Base-by-base conservation (phyloP, 2,329 filamentous ascomycete species). In the Tolypocladium tropicale region DNA sequence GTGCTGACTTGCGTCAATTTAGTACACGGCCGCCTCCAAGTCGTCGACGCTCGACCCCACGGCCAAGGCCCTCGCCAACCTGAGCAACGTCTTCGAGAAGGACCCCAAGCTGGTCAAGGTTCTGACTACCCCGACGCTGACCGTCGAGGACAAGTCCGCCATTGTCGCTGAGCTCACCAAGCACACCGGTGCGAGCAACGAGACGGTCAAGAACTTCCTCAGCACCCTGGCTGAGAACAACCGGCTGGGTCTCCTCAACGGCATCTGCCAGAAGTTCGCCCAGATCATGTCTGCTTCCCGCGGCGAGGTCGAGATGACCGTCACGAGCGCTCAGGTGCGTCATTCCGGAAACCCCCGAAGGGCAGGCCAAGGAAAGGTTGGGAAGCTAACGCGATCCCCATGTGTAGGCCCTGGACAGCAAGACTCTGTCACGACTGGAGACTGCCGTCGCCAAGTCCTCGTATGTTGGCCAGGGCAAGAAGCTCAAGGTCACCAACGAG, bases 1-100 rank as follows among this genome's bases (percentile, higher is more conserved):
- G 37, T n/a, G 34, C 36, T 39, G 43, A 33, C 41, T 32, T 64
- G 65, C 62, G 61, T 66, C 62, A 67, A 66, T 76, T 76, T 68
- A 99, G 94, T 99, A 96, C 85, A 97, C 92, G 63, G 94, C 94
- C 62, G 90, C 93, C 67, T 85, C 86, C 72, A 99, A 97, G 83
- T 84, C 86, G 65, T 87, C 86, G 59, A 78, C 84, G 65, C 88
- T 99, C 74, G 94, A 99, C 68, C 80, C 83, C 70, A 91, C 90
- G 63, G 86, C 92, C 72, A 89, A 85, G 76, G 86, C 90, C 64
- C 80, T 99, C 68, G 77, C 80, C 69, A 80, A 75, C 67, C 86
- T 99, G 69, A 75, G 78, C 70, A 76, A 79, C 61, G 78, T 92
- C 67, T 81, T 95, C 78, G 80, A 86, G 76, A 89, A 84, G 77